Base-by-base conservation (phyloP, 139 green algal species). In the Chlamydomonas applanata region DNA sequence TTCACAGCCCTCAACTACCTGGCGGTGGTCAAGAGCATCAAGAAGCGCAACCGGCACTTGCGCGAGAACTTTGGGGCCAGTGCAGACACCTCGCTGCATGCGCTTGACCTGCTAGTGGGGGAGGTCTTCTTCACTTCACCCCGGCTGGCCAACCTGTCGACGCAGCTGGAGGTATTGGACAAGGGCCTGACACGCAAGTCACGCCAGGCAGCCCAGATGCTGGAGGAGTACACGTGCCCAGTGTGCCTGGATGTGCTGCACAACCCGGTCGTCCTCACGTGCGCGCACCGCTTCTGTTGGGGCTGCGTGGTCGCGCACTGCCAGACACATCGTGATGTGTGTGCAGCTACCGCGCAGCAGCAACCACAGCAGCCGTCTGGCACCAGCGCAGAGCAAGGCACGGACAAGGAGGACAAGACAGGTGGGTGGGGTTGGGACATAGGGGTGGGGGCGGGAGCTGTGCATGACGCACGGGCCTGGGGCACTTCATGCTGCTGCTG, bases 271-370 rank as follows among this genome's bases (percentile, higher is more conserved):
- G 83, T 95, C 25, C 82, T 90, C 57, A 90, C 88, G n/a, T 96
- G 91, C 69, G 88, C 87, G 2, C 91, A 96, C 62, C 71, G 88
- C 24, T 96, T 94, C 80, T 96, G 91, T 86, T 95, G 90, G 90
- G 87, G 86, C 46, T 97, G 92, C 84, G 63, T 94, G 32, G 82
- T 95, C 0, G 85, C 74, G 22, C 82, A 86, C 54, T 86, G 77
- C 57, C 84, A 75, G 1, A 62, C 81, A 25, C 33, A 56, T 30
- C n/a, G 73, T 1, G 61, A 77, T n/a, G n/a, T n/a, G 40, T 49
- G 40, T 49, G 40, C 40, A 11, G 11, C 40, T 7, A 49, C 40
- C 7, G 40, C 7, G 40, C 74, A 57, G 5, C 5, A 46, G 19
- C 19, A 24, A 45, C 25, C 69, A 17, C 40, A 49, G 24, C 4